These are phyloP conservation scores for Psilocybe azurescens DNA, from an alignment of 768 basidiomycete genomes.

Conservation along the genomic window DNA sequence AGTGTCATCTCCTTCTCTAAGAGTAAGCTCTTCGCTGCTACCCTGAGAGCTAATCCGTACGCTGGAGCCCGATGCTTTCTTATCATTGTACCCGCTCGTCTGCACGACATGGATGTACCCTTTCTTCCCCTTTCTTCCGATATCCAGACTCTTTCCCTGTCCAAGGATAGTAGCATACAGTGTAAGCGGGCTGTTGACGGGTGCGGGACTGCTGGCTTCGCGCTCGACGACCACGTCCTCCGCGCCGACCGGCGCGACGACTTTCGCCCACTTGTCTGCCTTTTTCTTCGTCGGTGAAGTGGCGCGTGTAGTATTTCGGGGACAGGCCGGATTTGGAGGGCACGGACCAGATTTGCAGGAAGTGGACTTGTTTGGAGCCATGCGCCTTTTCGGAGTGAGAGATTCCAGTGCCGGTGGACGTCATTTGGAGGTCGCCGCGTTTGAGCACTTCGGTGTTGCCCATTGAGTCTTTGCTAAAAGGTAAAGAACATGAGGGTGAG, in stretches of 20 bases:
- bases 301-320: conserved; percentile 88
- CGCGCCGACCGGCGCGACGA: conserved; percentile 77
- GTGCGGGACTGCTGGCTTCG: conserved; percentile 80
- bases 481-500: too few relatives aligned
- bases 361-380: conserved; percentile 49
- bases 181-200: conserved; percentile 70
- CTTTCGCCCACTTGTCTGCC: conserved; percentile 65
- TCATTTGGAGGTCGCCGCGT: conserved; percentile 90
- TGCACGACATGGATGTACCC: conserved; percentile 89
- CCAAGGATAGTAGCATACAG: conserved; percentile 81
- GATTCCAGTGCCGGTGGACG: conserved; percentile 92
- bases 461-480: conserved; percentile 84
- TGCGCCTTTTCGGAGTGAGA: conserved; percentile 70
- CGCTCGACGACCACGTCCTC: conserved; percentile 64
- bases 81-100: conserved; percentile 78
- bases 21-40: too few relatives aligned
- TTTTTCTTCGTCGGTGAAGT: conserved; percentile 88
- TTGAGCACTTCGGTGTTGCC: conserved; percentile 88
- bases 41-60: conserved; percentile 55
- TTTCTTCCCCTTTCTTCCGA: conserved; percentile 61
- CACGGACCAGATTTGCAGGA: conserved; percentile 60
- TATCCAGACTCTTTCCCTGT: conserved; percentile 54
- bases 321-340: conserved; percentile 50
- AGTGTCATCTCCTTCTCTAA: too few relatives aligned
- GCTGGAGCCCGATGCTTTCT: conserved; percentile 57